Base-by-base conservation (phyloP, 2,329 filamentous ascomycete genomes). In the Penicillium verrucosum region DNA sequence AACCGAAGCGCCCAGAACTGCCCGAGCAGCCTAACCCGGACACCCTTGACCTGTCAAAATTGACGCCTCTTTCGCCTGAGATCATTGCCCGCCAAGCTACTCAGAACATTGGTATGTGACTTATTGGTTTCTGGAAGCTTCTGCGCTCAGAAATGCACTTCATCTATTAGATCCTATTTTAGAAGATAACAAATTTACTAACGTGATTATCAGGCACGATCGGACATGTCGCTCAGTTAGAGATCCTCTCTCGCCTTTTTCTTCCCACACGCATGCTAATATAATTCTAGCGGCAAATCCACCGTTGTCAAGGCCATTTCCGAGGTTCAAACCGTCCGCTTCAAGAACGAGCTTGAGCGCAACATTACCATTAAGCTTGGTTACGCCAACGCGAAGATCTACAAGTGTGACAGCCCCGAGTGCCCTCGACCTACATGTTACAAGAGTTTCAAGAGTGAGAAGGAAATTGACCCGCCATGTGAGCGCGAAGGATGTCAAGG, bases 331-430 rank as follows among this genome's bases (percentile, higher is more conserved):
- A 99, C 94, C 18, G 94, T 99, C 73, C 87, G 94, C 68, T 99
- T 99, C 84, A 99, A 99, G 89, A 99, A 97, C 81, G 94, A 99
- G 80, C 81, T 97, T 79, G 95, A 97, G 80, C 85, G 94, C 73
- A 99, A 99, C 78, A 99, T 99, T 73, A 99, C 94, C 71, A 99
- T 99, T 83, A 99, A 99, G 86, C 85, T 99, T 70, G 94, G 94
- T 75, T 99, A 99, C 77, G 94, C 94, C 76, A 99, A 99, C 77
- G 94, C 94, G 70, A 97, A 99, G 80, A 92, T 99, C 77, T 99
- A 97, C 87, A 90, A 97, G 83, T 99, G 94, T 78, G 91, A 97
- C 78, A 97, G 90, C 78, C 76, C 81, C 52, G 88, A 89, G 65
- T 99, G 94, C 81, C 94, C 94, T 58, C 85, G 94, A 69, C 94